These are phyloP conservation scores for Niveomyces coronatus DNA, from an alignment of 2,329 filamentous ascomycete genomes.

Conservation along the genomic window DNA sequence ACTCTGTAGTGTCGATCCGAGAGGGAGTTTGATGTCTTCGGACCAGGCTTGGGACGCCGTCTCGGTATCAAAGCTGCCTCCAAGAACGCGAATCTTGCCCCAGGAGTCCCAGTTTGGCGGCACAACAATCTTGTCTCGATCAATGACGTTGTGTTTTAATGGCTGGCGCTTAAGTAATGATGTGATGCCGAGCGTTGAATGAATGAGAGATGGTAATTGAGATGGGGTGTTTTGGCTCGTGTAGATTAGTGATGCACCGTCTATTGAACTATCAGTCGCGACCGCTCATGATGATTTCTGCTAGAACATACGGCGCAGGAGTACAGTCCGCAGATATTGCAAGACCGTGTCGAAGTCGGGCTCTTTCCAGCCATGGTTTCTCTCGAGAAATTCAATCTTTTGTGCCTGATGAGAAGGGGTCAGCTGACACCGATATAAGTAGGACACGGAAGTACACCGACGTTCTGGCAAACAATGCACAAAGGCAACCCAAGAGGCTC, in stretches of 20 bases:
- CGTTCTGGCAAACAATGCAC: conserved; percentile 93
- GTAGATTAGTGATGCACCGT: conserved; percentile 78
- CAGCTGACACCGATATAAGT: conserved; percentile 12
- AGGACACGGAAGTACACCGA: conserved; percentile 31
- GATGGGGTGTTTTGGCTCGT: conserved; percentile 68
- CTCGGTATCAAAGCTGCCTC: conserved; percentile 89
- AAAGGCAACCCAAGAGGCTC: conserved; percentile 78
- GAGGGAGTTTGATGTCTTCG: conserved; percentile 59
- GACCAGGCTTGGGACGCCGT: conserved; percentile 76
- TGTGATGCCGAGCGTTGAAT: conserved; percentile 78
- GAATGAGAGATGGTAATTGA: conserved; percentile 68
- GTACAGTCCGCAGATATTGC: conserved; percentile 80
- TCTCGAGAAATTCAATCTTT: conserved; percentile 83
- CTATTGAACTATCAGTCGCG: conserved; percentile 32
- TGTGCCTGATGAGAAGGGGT: conserved; percentile 52
- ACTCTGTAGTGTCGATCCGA: conserved; percentile 17
- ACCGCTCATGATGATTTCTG: conserved; percentile 1
- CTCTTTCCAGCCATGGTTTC: conserved; percentile 87
- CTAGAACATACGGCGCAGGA: conserved; percentile 64
- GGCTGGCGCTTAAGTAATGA: conserved; percentile 70
- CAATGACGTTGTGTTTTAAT: conserved; percentile 83
- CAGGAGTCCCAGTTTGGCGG: conserved; percentile 98
- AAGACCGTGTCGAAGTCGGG: conserved; percentile 93
- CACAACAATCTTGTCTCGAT: conserved; percentile 86
- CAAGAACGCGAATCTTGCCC: conserved; percentile 89